Evolutionary conservation across 2,329 filamentous ascomycete genomes (phyloP).

Genomic region (Apiospora pterosperma): DNA sequence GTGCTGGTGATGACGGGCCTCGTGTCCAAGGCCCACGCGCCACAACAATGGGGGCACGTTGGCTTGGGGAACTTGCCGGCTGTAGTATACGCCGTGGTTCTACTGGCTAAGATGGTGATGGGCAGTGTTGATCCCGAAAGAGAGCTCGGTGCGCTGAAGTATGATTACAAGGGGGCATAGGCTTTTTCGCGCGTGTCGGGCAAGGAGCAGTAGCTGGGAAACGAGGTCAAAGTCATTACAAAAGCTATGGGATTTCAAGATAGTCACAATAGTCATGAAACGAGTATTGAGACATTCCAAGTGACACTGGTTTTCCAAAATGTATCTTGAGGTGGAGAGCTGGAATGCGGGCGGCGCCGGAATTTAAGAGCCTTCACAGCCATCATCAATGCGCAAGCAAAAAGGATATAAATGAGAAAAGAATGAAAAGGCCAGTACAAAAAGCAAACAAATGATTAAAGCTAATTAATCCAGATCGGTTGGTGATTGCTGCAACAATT

Average conservation of each 20-base stretch:
- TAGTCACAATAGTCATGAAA: neutral
- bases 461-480: neutral
- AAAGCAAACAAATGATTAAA: too few relatives aligned
- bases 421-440: neutral
- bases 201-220: neutral
- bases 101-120: constrained; percentile 64
- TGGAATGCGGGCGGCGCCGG: neutral
- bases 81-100: constrained; percentile 56
- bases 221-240: neutral
- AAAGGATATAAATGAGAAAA: neutral
- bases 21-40: constrained; percentile 24
- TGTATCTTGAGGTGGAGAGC: neutral
- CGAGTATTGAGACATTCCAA: too few relatives aligned
- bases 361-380: neutral
- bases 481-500: neutral
- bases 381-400: neutral
- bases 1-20: constrained; percentile 47
- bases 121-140: constrained; percentile 63
- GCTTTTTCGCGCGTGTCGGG: neutral
- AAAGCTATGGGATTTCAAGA: neutral
- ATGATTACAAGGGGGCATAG: constrained; percentile 66
- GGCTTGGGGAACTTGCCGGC: constrained; percentile 50
- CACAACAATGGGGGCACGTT: constrained; percentile 27
- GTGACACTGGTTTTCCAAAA: neutral
- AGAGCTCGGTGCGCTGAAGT: constrained; percentile 60